Evolutionary conservation across 2,329 filamentous ascomycete species (phyloP), one percentile per base, ranked within the genome.

Genomic region (Thermothelomyces thermophilus): DNA sequence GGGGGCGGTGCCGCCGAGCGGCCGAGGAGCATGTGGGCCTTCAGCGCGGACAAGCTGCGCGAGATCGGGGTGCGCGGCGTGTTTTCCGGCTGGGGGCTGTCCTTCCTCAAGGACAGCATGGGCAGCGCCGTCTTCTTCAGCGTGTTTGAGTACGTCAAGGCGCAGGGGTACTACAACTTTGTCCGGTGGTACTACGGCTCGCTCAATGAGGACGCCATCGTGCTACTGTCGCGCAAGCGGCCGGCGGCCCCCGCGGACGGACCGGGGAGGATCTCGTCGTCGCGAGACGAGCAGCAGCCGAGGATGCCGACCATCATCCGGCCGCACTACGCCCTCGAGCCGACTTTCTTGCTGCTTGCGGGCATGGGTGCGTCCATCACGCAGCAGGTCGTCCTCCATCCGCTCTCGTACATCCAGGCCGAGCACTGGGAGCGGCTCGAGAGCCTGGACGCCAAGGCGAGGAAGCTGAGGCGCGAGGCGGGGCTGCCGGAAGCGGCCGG

Each of bases 251-350:
- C n/a, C n/a, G n/a, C 34, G 26, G 55, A 60, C 17, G 46, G 54
- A 48, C 34, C 53, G 52, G 30, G 16, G 20, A 42, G 8, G 14
- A 10, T 1, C 6, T n/a, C 7, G 34, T 9, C 2, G 33, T n/a
- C 8, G 33, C 5, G 41, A n/a, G 35, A 31, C 8, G 48, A 54
- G 13, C 46, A 50, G 11, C 39, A 26, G 8, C 36, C 34, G 11
- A 24, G 37, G 16, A 62, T 67, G 13, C 69, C 68, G 4, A 68
- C 65, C 10, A 67, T 84, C 13, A 87, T 90, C 53, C 75, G 76
- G 5, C 86, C 86, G 3, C 84, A 90, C 62, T 90, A 88, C 63
- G 75, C 84, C 48, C 74, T 90, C 22, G 86, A 90, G 62, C 86
- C 86, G 3, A 72, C 77, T 37, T 90, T 90, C 60, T 69, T 90